A percentile compares a stretch with the other conserved stretches of the same genome.
These are phyloP conservation scores for Streptanthus diversifolius DNA, from an alignment of 345 rosid genomes.

Conservation along the genomic window DNA sequence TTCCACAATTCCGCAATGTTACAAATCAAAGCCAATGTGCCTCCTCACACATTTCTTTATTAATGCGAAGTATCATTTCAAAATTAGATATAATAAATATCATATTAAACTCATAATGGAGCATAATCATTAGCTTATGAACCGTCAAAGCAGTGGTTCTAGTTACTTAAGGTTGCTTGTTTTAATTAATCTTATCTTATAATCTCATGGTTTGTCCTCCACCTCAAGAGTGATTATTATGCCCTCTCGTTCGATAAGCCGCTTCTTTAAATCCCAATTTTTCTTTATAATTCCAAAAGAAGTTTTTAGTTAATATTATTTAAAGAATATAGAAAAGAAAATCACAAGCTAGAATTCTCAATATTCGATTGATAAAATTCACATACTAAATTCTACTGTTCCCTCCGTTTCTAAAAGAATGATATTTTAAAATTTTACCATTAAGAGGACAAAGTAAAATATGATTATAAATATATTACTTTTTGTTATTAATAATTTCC, in stretches of 20 bases:
- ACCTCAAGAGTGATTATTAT: constrained; percentile 9
- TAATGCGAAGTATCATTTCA: constrained; percentile 7
- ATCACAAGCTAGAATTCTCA: neutral
- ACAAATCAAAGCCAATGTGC: too few relatives aligned
- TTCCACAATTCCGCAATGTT: too few relatives aligned
- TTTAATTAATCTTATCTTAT: constrained; percentile 27
- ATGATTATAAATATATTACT: too few relatives aligned
- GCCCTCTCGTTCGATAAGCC: constrained; percentile 22
- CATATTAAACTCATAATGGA: constrained; percentile 29
- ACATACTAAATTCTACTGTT: neutral
- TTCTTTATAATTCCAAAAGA: neutral
- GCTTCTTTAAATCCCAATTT: neutral
- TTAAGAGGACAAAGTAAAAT: too few relatives aligned
- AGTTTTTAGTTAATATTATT: neutral
- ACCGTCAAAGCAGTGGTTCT: constrained; percentile 38
- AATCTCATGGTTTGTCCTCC: constrained; percentile 8
- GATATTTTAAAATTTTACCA: too few relatives aligned
- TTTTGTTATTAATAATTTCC: too few relatives aligned
- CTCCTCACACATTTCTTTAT: constrained; percentile 25
- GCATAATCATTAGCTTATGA: constrained; percentile 33
- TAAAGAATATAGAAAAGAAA: neutral
- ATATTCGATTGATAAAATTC: neutral
- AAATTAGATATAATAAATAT: neutral
- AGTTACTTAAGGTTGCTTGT: constrained; percentile 17
- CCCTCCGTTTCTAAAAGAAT: too few relatives aligned